These are phyloP conservation scores for Wickerhamomyces mucosus DNA, from an alignment of 805 yeast species.

Conservation along the genomic window DNA sequence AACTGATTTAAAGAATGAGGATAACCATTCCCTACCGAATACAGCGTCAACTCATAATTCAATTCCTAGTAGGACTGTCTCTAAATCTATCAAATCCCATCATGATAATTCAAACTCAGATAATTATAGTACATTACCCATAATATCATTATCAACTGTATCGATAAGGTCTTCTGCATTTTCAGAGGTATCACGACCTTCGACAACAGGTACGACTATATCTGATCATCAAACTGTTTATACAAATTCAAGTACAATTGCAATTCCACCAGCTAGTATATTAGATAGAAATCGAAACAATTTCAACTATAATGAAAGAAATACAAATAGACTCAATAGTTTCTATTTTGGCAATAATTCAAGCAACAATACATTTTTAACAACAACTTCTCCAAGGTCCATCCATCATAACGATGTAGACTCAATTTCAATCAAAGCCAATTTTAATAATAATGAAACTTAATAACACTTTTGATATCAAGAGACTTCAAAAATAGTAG, in stretches of 20 bases:
- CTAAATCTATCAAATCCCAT: too few species aligned
- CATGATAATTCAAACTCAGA: too few species aligned
- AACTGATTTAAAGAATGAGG: too few species aligned
- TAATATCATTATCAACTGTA: conserved; percentile 25
- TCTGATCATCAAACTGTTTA: conserved; percentile 32
- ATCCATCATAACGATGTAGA: not conserved
- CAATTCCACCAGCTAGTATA: conserved; percentile 68
- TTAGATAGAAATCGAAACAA: conserved; percentile 31
- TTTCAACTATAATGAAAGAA: conserved; percentile 12
- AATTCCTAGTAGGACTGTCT: too few species aligned
- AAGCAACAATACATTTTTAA: conserved; percentile 11
- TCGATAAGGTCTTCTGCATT: conserved; percentile 28
- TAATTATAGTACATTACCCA: conserved; percentile 23
- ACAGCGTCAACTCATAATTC: too few species aligned
- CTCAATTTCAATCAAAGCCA: too few species aligned
- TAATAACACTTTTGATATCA: too few species aligned
- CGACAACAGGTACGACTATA: conserved; percentile 25
- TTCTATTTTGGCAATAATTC: conserved; percentile 12
- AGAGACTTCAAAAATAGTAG: too few species aligned
- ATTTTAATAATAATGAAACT: too few species aligned
- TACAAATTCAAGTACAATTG: conserved; percentile 56
- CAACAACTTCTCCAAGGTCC: conserved; percentile 6
- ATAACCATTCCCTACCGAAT: too few species aligned
- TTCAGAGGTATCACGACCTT: conserved; percentile 26
- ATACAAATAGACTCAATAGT: too few species aligned